These are phyloP conservation scores for Aspergillus ustus DNA, from an alignment of 2,329 filamentous ascomycete species.

Conservation along the genomic window DNA sequence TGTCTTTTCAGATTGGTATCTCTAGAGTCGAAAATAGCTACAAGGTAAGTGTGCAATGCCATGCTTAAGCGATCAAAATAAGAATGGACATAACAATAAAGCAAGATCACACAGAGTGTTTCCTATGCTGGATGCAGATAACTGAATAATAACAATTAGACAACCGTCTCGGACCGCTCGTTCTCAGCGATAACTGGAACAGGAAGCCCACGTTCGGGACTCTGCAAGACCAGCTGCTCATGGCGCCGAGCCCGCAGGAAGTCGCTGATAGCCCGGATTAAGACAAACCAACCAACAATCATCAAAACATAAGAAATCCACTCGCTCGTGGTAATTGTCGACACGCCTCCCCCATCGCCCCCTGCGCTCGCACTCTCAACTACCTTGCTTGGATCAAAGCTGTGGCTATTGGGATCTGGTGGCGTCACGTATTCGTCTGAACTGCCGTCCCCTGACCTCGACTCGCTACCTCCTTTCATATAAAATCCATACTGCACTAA, in stretches of 20 bases:
- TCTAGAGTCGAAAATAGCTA: conserved; percentile 17
- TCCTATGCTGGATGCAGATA: conserved; percentile 14
- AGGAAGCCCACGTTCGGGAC: conserved; percentile 83
- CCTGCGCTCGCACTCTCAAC: conserved; percentile 38
- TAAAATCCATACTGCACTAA: conserved; percentile 97
- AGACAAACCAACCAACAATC: conserved; percentile 97
- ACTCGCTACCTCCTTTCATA: conserved; percentile 71
- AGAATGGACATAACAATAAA: conserved; percentile 17
- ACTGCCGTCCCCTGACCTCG: conserved; percentile 40
- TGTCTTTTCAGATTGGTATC: conserved; percentile 25
- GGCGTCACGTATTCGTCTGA: conserved; percentile 62
- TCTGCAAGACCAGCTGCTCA: conserved; percentile 90
- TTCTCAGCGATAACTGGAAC: conserved; percentile 86
- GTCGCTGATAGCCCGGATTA: conserved; percentile 91
- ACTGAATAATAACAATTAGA: conserved; percentile 53
- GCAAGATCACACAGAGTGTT: conserved; percentile 1
- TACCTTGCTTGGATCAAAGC: conserved; percentile 78
- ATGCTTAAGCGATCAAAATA: conserved; percentile 14
- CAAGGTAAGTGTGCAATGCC: conserved; percentile 11
- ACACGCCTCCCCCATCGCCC: conserved; percentile 44
- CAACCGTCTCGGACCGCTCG: conserved; percentile 77
- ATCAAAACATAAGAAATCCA: conserved; percentile 93
- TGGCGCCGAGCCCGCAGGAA: conserved; percentile 86
- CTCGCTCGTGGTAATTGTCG: conserved; percentile 73
- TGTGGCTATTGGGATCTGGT: conserved; percentile 85